phyloP scores from a whole-genome alignment of 129 eudicot species.

The Artemisia tridentata region DNA sequence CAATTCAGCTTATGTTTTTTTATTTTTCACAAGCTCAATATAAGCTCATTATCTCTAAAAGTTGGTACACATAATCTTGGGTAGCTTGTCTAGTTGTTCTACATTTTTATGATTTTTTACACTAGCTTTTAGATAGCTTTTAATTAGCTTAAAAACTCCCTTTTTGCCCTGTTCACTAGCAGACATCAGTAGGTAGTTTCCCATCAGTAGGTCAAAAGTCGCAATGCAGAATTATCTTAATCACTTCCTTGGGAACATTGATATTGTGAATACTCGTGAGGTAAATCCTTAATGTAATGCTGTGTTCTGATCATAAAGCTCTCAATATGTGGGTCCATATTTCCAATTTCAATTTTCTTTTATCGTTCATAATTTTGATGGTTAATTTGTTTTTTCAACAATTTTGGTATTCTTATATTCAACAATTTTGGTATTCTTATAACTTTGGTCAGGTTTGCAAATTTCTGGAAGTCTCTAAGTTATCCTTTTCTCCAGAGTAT shows the following conservation, averaged over 20 bases:
- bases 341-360: conserved; percentile 10
- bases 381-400: conserved; percentile 8
- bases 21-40: too few relatives aligned
- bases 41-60: too few relatives aligned
- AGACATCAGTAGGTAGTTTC: too few relatives aligned
- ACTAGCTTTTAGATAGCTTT: too few relatives aligned
- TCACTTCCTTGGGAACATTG: conserved; percentile 84
- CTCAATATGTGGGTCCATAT: conserved; percentile 13
- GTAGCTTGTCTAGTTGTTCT: too few relatives aligned
- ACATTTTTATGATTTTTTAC: too few relatives aligned
- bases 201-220: too few relatives aligned
- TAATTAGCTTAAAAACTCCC: too few relatives aligned
- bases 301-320: conserved; percentile 5
- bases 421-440: conserved; percentile 21
- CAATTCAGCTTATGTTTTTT: too few relatives aligned
- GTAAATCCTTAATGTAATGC: conserved; percentile 30
- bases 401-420: too few relatives aligned
- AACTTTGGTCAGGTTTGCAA: conserved; percentile 70
- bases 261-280: conserved; percentile 82
- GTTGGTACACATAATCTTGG: too few relatives aligned
- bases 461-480: conserved; percentile 90
- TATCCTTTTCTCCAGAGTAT: conserved; percentile 76
- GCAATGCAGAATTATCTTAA: conserved; percentile 94
- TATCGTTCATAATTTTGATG: conserved; percentile 1
- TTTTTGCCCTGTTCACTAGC: too few relatives aligned